phyloP scores from a whole-genome alignment of 495 filamentous ascomycete species.

The Penicillium chermesinum region DNA sequence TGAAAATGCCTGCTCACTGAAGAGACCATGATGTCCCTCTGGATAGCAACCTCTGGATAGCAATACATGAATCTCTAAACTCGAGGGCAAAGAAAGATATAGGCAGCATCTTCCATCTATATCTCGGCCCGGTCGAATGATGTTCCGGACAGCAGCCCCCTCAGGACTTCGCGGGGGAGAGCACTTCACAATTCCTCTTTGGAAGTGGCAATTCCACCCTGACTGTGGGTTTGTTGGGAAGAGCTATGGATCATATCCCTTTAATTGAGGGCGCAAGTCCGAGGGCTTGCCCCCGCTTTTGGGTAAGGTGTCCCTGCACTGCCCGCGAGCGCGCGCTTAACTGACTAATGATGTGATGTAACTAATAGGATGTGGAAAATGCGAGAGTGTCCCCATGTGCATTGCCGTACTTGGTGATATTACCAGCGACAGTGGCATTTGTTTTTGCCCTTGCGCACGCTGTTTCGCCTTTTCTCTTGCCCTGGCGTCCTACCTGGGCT shows the following conservation, averaged over 20 bases:
- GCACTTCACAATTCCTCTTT: not conserved
- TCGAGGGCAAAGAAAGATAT: no score
- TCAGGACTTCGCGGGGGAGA: not conserved
- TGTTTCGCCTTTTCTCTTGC: slow-evolving; percentile 18
- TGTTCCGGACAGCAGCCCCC: no score
- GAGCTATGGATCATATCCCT: slow-evolving; percentile 21
- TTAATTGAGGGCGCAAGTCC: slow-evolving; percentile 3
- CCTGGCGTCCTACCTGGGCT: slow-evolving; percentile 46
- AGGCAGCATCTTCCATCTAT: no score
- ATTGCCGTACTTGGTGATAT: slow-evolving; percentile 40
- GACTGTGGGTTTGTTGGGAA: slow-evolving; percentile 4
- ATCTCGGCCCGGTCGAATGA: no score
- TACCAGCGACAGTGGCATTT: slow-evolving; percentile 40
- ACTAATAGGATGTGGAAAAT: slow-evolving; percentile 41
- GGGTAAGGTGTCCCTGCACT: slow-evolving; percentile 16
- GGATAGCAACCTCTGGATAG: no score
- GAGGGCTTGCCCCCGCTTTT: slow-evolving; percentile 19
- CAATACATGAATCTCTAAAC: no score
- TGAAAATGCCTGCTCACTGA: no score
- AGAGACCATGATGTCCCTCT: no score
- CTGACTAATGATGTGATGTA: slow-evolving; percentile 25
- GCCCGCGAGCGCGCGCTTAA: not conserved
- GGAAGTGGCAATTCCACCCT: not conserved
- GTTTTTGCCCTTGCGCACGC: slow-evolving; percentile 35
- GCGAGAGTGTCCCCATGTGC: slow-evolving; percentile 46